Evolutionary conservation across 306 rosid species (phyloP).

Genomic region (Crotalaria pallida): DNA sequence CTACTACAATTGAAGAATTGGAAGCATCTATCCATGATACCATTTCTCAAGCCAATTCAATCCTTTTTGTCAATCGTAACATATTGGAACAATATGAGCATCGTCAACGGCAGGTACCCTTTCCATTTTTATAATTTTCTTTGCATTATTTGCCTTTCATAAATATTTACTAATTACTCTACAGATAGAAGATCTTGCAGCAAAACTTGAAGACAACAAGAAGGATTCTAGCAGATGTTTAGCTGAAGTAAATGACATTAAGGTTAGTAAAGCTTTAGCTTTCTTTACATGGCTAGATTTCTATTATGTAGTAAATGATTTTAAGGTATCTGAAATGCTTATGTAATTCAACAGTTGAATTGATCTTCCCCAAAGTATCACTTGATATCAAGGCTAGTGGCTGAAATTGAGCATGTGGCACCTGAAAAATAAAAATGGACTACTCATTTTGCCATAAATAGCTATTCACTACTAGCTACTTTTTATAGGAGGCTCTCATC

Average conservation of each 20-base stretch:
- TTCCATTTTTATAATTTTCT: not conserved
- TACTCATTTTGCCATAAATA: not conserved
- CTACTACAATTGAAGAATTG: constrained; percentile 87
- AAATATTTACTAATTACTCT: constrained; percentile 17
- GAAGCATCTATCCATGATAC: constrained; percentile 82
- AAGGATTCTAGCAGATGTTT: constrained; percentile 39
- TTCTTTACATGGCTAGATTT: not conserved
- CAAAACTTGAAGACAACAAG: constrained; percentile 65
- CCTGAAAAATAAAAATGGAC: not conserved
- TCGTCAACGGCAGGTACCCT: constrained; percentile 58
- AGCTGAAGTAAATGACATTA: constrained; percentile 58
- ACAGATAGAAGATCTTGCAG: constrained; percentile 60
- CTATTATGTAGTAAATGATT: not conserved
- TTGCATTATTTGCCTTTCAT: not conserved
- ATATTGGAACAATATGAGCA: constrained; percentile 76
- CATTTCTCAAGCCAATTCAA: constrained; percentile 71
- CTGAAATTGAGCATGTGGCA: not conserved
- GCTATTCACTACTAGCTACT: not conserved
- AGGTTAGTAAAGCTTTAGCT: constrained; percentile 41
- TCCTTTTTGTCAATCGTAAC: constrained; percentile 66
- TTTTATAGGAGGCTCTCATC: not conserved
- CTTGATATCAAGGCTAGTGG: not conserved
- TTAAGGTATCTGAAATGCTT: not conserved
- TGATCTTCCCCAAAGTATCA: not conserved
- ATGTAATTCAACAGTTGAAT: not conserved